Percentiles rank a stretch among this genome's conserved stretches.
phyloP scores from a whole-genome alignment of 306 rosid species.

The Heteromeles arbutifolia region DNA sequence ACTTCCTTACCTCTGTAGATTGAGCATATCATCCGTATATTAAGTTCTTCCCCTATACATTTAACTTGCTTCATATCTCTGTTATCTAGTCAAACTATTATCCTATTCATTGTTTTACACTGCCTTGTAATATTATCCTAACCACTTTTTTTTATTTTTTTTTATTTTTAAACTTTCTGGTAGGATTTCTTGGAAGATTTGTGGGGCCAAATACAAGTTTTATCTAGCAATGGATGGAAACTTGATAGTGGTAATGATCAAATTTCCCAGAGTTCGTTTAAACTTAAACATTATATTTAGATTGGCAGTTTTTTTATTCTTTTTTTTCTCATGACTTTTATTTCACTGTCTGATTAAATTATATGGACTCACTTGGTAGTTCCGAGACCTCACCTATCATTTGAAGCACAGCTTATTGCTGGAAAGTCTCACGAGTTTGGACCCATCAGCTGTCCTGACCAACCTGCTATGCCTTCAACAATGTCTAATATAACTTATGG shows the following conservation, averaged over 20 bases:
- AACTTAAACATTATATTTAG: not conserved
- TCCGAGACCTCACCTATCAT: conserved; percentile 92
- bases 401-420: conserved; percentile 92
- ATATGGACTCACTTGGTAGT: conserved; percentile 43
- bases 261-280: not conserved
- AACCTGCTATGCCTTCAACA: conserved; percentile 50
- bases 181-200: conserved; percentile 97
- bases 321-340: not conserved
- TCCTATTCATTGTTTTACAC: not conserved
- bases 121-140: not conserved
- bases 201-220: conserved; percentile 67
- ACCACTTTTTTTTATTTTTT: not conserved
- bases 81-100: not conserved
- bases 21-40: not conserved
- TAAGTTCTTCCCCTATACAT: not conserved
- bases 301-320: not conserved
- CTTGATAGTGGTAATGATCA: conserved; percentile 83
- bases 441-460: conserved; percentile 66
- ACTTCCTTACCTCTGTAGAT: not conserved
- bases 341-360: conserved; percentile 25
- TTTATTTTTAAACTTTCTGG: not conserved
- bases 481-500: conserved; percentile 52
- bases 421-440: conserved; percentile 87
- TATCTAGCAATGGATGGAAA: conserved; percentile 81
- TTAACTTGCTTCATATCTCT: not conserved